These are phyloP conservation scores for Apiotrichum porosum DNA, from an alignment of 1,284 basidiomycete species.

Conservation along the genomic window DNA sequence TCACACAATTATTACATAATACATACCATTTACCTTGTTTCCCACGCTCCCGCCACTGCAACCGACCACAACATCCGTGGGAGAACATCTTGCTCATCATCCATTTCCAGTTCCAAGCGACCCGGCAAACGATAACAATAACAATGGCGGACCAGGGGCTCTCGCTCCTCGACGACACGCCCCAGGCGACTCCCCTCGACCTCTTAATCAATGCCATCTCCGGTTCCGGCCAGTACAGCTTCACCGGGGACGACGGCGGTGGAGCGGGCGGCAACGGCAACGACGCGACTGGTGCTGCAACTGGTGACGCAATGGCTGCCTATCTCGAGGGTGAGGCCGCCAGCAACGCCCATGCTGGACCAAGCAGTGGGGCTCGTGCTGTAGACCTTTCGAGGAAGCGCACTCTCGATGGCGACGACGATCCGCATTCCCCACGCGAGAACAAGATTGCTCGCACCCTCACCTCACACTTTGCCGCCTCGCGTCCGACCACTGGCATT, in stretches of 20 bases:
- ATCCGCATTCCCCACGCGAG: constrained; percentile 7
- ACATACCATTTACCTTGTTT: too few relatives aligned
- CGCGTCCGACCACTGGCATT: not conserved
- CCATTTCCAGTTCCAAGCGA: constrained; percentile 3
- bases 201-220: constrained; percentile 43
- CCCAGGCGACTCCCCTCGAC: constrained; percentile 30
- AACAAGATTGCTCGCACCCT: constrained; percentile 10
- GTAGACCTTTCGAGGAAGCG: not conserved
- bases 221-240: constrained; percentile 13
- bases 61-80: constrained; percentile 7
- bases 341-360: not conserved
- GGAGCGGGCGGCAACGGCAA: not conserved
- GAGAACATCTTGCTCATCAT: too few relatives aligned
- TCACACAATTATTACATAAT: too few relatives aligned
- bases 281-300: not conserved
- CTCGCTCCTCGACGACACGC: constrained; percentile 15
- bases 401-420: not conserved
- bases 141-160: constrained; percentile 7
- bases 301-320: not conserved
- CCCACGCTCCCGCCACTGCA: too few relatives aligned
- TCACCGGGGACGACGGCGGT: not conserved
- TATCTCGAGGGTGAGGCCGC: not conserved
- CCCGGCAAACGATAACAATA: constrained; percentile 13
- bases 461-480: constrained; percentile 1
- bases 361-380: not conserved